These are phyloP conservation scores for Penicillium brasilianum DNA, from an alignment of 2,329 filamentous ascomycete genomes.

Conservation along the genomic window DNA sequence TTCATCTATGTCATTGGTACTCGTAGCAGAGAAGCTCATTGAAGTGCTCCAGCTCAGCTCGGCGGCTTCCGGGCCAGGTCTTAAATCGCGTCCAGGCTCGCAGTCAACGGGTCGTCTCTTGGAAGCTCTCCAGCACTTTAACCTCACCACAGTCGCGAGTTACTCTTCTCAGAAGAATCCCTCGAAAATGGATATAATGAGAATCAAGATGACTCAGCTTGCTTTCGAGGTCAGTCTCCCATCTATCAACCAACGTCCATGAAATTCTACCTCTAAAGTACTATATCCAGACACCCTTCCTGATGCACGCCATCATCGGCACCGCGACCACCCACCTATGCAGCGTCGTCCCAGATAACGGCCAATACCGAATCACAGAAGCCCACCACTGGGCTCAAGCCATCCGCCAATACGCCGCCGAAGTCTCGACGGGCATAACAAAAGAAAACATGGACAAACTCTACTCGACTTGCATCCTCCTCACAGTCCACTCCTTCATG, in stretches of 20 bases:
- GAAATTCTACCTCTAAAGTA: neutral
- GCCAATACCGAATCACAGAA: slow-evolving; percentile 36
- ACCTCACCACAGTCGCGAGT: slow-evolving; percentile 23
- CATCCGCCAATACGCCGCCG: slow-evolving; percentile 41
- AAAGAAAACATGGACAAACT: slow-evolving; percentile 45
- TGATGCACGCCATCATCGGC: slow-evolving; percentile 46
- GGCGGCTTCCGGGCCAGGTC: neutral
- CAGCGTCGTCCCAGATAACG: slow-evolving; percentile 33
- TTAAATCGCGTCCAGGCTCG: neutral
- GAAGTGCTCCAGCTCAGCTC: slow-evolving; percentile 25
- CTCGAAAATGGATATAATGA: slow-evolving; percentile 25
- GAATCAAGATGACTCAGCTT: slow-evolving; percentile 34
- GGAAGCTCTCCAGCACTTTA: slow-evolving; percentile 39
- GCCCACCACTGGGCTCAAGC: slow-evolving; percentile 47
- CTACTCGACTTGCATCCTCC: slow-evolving; percentile 45
- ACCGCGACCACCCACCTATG: slow-evolving; percentile 39
- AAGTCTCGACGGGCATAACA: slow-evolving; percentile 34
- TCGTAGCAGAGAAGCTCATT: slow-evolving; percentile 32
- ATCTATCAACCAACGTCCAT: too few species aligned
- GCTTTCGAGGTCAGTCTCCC: slow-evolving; percentile 37
- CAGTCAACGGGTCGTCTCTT: slow-evolving; percentile 15
- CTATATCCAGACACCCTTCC: slow-evolving; percentile 37
- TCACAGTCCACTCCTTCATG: slow-evolving; percentile 43
- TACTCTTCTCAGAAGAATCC: slow-evolving; percentile 17
- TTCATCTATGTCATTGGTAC: slow-evolving; percentile 28